phyloP scores from a whole-genome alignment of 2,329 filamentous ascomycete species.

The Trichocomaceae sp. region DNA sequence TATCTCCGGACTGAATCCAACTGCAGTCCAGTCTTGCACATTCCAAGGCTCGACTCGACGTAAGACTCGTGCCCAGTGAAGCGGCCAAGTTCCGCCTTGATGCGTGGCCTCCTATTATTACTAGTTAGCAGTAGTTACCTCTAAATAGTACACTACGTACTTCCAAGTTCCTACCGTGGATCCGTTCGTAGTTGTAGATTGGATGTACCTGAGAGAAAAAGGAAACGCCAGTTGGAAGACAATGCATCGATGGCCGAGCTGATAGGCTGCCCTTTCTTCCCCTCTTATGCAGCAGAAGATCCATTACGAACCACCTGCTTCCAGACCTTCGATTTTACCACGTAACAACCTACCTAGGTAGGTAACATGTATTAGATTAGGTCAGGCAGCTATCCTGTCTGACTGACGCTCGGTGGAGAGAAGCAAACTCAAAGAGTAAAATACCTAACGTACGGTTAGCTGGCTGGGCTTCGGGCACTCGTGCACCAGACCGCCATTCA shows the following conservation, averaged over 20 bases:
- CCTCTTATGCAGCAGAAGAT: slow-evolving; percentile 6
- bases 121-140: no score
- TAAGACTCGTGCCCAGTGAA: background rate
- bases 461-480: slow-evolving; percentile 23
- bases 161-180: no score
- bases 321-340: background rate
- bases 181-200: background rate
- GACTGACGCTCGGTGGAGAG: background rate
- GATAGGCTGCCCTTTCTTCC: slow-evolving; percentile 12
- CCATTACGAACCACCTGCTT: background rate
- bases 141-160: no score
- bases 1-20: background rate
- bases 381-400: background rate
- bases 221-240: slow-evolving; percentile 6
- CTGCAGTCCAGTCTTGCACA: background rate
- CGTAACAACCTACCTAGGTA: no score
- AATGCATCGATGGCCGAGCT: background rate
- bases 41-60: background rate
- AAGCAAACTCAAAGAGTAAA: background rate
- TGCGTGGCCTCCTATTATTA: background rate
- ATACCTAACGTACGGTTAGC: background rate
- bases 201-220: slow-evolving; percentile 4
- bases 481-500: slow-evolving; percentile 23
- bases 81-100: background rate
- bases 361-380: background rate